These are phyloP conservation scores for Diplodia corticola DNA, from an alignment of 2,329 filamentous ascomycete species.

Conservation along the genomic window DNA sequence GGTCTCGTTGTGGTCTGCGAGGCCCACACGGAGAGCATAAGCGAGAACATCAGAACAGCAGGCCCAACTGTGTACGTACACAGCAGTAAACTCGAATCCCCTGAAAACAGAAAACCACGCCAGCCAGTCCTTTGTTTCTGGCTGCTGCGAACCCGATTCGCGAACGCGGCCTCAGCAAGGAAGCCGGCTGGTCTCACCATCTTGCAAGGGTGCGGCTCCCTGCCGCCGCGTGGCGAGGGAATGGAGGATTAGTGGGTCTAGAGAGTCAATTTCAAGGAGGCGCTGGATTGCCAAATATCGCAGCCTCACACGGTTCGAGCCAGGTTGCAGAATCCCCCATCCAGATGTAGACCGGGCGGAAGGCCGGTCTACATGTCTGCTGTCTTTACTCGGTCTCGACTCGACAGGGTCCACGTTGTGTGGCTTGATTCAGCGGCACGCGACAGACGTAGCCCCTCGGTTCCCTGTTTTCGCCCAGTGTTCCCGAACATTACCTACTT, in stretches of 20 bases:
- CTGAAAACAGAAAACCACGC: neutral
- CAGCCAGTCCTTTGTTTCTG: too few species aligned
- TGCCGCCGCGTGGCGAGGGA: neutral
- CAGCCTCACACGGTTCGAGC: neutral
- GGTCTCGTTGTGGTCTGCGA: neutral
- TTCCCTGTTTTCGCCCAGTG: neutral
- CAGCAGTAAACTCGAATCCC: neutral
- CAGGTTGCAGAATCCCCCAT: neutral
- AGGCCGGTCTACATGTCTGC: too few species aligned
- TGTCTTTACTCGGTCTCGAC: neutral
- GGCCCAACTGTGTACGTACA: neutral
- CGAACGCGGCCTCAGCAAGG: neutral
- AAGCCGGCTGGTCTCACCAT: neutral
- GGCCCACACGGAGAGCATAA: neutral
- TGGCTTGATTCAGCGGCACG: neutral
- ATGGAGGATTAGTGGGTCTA: neutral
- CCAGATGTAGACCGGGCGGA: neutral
- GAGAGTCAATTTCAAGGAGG: neutral
- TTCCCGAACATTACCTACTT: slow-evolving; percentile 13
- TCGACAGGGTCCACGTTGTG: neutral
- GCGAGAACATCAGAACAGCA: neutral
- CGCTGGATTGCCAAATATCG: neutral
- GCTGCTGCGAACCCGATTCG: neutral
- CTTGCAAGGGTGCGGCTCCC: neutral
- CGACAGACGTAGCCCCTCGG: neutral